Percentiles rank a stretch among this genome's conserved stretches.
phyloP scores from a whole-genome alignment of 768 basidiomycete species.

The Russula sp. region DNA sequence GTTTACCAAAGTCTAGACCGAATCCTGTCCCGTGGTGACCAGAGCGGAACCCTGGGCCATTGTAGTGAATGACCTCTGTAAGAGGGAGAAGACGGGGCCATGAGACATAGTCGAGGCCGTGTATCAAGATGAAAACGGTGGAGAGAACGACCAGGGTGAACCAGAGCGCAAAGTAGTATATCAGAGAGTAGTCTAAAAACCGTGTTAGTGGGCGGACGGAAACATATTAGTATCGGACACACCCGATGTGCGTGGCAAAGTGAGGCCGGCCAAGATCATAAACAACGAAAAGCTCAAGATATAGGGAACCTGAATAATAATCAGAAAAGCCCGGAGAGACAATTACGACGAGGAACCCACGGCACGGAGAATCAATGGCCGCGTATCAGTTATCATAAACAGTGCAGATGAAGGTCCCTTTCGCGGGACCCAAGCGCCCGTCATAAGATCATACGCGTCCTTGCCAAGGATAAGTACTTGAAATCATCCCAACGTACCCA shows the following conservation, averaged over 20 bases:
- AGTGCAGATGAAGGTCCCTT: slow-evolving; percentile 63
- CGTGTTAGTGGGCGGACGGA: slow-evolving; percentile 5
- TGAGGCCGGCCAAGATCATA: slow-evolving; percentile 83
- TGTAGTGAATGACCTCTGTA: slow-evolving; percentile 75
- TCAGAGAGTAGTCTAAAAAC: slow-evolving; percentile 68
- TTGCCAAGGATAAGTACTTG: slow-evolving; percentile 29
- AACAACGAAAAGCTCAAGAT: slow-evolving; percentile 74
- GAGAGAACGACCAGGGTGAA: slow-evolving; percentile 55
- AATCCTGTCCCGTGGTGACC: slow-evolving; percentile 73
- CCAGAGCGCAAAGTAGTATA: slow-evolving; percentile 84
- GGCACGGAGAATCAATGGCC: slow-evolving; percentile 79
- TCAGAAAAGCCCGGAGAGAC: slow-evolving; percentile 1
- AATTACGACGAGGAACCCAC: slow-evolving; percentile 42
- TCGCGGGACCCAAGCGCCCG: slow-evolving; percentile 85
- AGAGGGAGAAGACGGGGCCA: slow-evolving; percentile 88
- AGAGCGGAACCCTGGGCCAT: slow-evolving; percentile 83
- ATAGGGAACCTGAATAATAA: slow-evolving; percentile 65
- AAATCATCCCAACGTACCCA: not conserved
- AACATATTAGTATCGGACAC: slow-evolving; percentile 29
- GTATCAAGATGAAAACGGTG: slow-evolving; percentile 64
- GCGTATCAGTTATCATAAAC: slow-evolving; percentile 67
- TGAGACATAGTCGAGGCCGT: slow-evolving; percentile 91
- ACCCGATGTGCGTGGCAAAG: slow-evolving; percentile 86
- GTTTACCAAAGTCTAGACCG: slow-evolving; percentile 31
- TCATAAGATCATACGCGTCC: slow-evolving; percentile 94